A percentile compares a stretch with the other conserved stretches of the same genome.
phyloP scores from a whole-genome alignment of 805 yeast genomes.

The Monosporozyma aerobia region DNA sequence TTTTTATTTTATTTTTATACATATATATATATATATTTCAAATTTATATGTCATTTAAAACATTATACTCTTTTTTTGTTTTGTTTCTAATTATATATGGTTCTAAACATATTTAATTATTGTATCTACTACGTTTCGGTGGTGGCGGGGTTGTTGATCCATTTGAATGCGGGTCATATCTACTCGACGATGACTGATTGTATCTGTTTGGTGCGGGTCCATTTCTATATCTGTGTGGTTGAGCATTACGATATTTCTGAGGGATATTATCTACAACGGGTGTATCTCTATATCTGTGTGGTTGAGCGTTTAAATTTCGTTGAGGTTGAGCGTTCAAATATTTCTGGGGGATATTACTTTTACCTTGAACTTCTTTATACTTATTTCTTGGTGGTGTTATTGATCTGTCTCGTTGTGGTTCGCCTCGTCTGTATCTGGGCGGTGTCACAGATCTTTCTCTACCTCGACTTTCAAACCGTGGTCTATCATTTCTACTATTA shows the following conservation, averaged over 20 bases:
- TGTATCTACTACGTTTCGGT: neutral
- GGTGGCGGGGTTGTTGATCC: neutral
- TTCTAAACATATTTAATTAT: neutral
- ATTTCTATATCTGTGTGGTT: neutral
- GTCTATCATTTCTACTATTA: constrained; percentile 2
- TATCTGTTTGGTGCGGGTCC: neutral
- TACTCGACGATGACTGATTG: neutral
- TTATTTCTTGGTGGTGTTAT: constrained; percentile 18
- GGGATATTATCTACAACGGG: neutral
- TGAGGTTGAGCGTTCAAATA: neutral
- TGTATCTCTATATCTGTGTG: neutral
- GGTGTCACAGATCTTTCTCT: constrained; percentile 18
- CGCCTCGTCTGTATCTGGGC: constrained; percentile 4
- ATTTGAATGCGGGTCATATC: neutral
- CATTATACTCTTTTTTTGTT: neutral
- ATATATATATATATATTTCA: neutral
- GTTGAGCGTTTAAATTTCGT: neutral
- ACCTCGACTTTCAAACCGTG: neutral
- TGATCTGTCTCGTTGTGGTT: constrained; percentile 1
- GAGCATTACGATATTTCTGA: too few relatives aligned
- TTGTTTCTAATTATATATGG: neutral
- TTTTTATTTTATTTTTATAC: neutral
- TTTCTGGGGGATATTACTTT: neutral
- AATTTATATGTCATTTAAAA: neutral
- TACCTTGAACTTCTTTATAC: neutral